Evolutionary conservation across 805 yeast species (phyloP).

Genomic region (Candida glaebosa): DNA sequence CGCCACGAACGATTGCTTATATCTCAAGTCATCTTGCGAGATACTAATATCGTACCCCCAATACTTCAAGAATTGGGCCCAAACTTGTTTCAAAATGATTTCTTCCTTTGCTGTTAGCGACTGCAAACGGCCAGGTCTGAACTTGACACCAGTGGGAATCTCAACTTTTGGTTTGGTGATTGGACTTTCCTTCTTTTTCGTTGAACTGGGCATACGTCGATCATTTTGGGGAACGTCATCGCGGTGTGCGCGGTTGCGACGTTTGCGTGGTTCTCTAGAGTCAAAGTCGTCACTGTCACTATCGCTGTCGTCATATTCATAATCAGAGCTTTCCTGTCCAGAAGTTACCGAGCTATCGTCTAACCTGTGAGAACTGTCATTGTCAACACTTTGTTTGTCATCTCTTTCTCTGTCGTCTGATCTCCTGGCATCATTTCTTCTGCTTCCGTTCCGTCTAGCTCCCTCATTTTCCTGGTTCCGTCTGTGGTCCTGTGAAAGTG

Average conservation of each 20-base stretch:
- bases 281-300: too few relatives aligned
- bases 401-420: neutral
- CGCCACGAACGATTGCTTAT: slow-evolving; percentile 28
- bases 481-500: neutral
- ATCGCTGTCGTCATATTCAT: too few relatives aligned
- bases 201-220: too few relatives aligned
- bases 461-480: neutral
- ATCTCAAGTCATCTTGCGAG: slow-evolving; percentile 24
- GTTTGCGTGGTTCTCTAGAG: too few relatives aligned
- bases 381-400: neutral
- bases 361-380: too few relatives aligned
- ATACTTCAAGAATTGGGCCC: slow-evolving; percentile 61
- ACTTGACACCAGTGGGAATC: slow-evolving; percentile 13
- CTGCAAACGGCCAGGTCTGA: slow-evolving; percentile 37
- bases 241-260: too few relatives aligned
- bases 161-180: neutral
- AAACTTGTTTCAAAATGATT: slow-evolving; percentile 59
- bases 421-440: neutral
- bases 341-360: too few relatives aligned
- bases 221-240: too few relatives aligned
- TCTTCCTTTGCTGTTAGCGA: slow-evolving; percentile 52
- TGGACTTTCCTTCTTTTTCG: too few relatives aligned
- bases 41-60: slow-evolving; percentile 49
- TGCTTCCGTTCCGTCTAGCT: neutral
- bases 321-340: too few relatives aligned